Evolutionary conservation across 176 grass and related monocot species (phyloP), one percentile per base, ranked within the genome.

Genomic region (Carex parvula): DNA sequence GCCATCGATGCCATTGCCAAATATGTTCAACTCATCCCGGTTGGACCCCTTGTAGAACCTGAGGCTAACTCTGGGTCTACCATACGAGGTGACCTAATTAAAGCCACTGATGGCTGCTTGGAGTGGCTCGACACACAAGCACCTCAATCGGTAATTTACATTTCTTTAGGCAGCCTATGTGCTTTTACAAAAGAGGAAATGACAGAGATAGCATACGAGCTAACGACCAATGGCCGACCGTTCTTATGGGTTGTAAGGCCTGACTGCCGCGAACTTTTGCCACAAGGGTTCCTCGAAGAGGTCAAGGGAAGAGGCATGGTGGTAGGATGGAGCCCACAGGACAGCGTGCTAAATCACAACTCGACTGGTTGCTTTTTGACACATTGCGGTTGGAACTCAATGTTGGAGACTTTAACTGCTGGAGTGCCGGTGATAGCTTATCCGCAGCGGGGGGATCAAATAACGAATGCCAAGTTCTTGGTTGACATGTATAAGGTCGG

Each of bases 361-460:
- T 35, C 94, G 0, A 79, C 87, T 0, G 94, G 82, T 9, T 94
- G 92, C 85, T 97, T 97, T 83, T 61, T 97, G 60, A 94, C 92
- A 66, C 92, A 97, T 88, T 94, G 94, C 78, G 94, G 94, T 0
- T 94, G 92, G 94, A 97, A 94, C 90, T 97, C 94, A 7, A 90
- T 81, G 33, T 85, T 91, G 15, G 94, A 97, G 88, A 92, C 88
- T 44, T 17, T 97, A 2, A 84, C 91, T 17, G 90, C 88, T 0
- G 94, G 94, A 0, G 85, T 94, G 32, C 91, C 94, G 1, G 91
- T 97, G 54, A 85, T 97, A 16, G 90, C 90, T 0, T 94, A 86
- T 84, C 94, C 91, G 11, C 90, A 92, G 71, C 89, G 72, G 79
- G 92, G 94, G 0, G 94, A 97, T 81, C 94, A 97, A 84, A 79